Base-by-base conservation (phyloP, 2,329 filamentous ascomycete species). In the Colletotrichum kahawae region DNA sequence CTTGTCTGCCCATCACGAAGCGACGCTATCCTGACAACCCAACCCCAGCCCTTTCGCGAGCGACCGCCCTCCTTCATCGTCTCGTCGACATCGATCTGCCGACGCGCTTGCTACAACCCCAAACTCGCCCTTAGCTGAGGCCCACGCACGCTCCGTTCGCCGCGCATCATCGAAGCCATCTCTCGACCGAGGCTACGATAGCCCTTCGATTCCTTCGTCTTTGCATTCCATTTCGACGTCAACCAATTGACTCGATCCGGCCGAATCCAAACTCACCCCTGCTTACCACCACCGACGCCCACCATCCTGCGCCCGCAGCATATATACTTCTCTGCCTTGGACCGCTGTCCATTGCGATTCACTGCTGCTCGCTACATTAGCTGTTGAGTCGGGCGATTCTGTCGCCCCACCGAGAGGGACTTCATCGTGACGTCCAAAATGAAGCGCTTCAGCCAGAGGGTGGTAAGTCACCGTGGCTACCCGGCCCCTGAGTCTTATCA, bases 371-470 rank as follows among this genome's bases (percentile, higher is more conserved):
- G 71, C 69, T 64, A 27, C 48, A 62, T n/a, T 27, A 67, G 75
- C 68, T 68, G 48, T 51, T 34, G 64, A 76, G 72, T 66, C 63
- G 72, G 74, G 72, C 72, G 72, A 68, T 67, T 38, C 51, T 67
- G 71, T 71, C 72, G 65, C 77, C 73, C 67, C 67, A 74, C 73
- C 63, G 70, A 65, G 63, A 76, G 64, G 60, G 43, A 78, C 67
- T 64, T 67, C 60, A 66, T 71, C 77, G 73, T 75, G 74, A 81
- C 81, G 78, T 86, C 85, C 86, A 94, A 90, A 87, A 98, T 98
- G 96, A 98, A 98, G 90, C 94, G 95, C 85, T 98, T 98, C 87
- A 94, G 95, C 88, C 95, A 98, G 90, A 95, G 95, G 94, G 95
- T 98, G 90, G 95, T 98, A 92, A 90, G 95, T 92, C 59, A 51